These are phyloP conservation scores for Filosporella fistucella DNA, from an alignment of 495 filamentous ascomycete species.

Conservation along the genomic window DNA sequence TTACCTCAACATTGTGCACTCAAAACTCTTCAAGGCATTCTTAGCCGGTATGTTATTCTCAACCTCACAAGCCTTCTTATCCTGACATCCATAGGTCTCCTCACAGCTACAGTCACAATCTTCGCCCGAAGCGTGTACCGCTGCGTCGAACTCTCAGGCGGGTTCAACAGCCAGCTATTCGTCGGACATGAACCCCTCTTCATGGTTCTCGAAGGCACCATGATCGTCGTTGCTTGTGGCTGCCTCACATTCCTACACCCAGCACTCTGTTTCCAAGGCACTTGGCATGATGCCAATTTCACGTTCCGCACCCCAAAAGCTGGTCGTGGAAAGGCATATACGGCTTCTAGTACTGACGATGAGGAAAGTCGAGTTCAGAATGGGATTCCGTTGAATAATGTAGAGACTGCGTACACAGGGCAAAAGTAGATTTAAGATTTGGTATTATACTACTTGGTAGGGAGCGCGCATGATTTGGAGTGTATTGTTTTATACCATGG, in stretches of 20 bases:
- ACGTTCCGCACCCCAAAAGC: conserved; percentile 10
- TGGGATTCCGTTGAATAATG: no score
- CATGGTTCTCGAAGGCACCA: conserved; percentile 67
- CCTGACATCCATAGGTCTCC: conserved; percentile 16
- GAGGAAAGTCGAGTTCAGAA: no score
- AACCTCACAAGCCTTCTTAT: conserved; percentile 28
- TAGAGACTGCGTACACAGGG: no score
- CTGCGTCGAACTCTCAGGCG: conserved; percentile 30
- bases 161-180: conserved; percentile 28
- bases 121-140: conserved; percentile 31
- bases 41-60: conserved; percentile 26
- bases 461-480: no score
- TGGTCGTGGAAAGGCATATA: no score
- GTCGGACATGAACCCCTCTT: conserved; percentile 57
- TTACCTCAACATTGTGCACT: conserved; percentile 7
- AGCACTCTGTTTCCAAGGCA: conserved; percentile 39
- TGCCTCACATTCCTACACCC: conserved; percentile 57
- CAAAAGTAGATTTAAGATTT: no score
- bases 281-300: conserved; percentile 17
- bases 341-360: no score
- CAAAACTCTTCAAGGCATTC: conserved; percentile 20
- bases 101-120: conserved; percentile 27
- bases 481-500: no score
- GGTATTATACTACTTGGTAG: no score
- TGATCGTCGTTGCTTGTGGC: conserved; percentile 50